Evolutionary conservation across 2,329 filamentous ascomycete genomes (phyloP).

Genomic region (Periconia sp.): DNA sequence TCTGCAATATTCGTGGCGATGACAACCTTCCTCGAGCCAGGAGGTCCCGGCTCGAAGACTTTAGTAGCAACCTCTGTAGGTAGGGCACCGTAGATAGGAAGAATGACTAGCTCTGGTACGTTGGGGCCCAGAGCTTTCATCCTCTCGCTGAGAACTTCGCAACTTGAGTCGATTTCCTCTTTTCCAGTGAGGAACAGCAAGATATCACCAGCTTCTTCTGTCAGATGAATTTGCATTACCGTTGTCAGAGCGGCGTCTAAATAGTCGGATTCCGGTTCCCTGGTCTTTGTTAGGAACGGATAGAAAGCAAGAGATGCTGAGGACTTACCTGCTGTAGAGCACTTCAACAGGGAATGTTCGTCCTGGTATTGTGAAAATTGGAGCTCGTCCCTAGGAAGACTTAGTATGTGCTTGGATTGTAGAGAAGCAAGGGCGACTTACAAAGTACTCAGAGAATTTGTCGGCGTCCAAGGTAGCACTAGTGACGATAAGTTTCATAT

Average conservation of each 20-base stretch:
- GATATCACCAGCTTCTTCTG: slow-evolving; percentile 90
- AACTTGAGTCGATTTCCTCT: slow-evolving; percentile 95
- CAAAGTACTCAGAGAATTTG: slow-evolving; percentile 96
- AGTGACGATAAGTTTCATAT: slow-evolving; percentile 99
- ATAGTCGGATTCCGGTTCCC: slow-evolving; percentile 95
- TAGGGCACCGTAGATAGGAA: slow-evolving; percentile 95
- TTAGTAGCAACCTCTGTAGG: slow-evolving; percentile 91
- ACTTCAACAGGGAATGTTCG: slow-evolving; percentile 95
- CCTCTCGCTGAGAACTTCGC: slow-evolving; percentile 89
- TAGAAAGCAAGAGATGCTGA: no score
- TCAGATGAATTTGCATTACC: slow-evolving; percentile 97
- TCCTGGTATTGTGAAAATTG: slow-evolving; percentile 94
- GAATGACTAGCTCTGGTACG: slow-evolving; percentile 88
- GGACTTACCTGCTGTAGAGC: no score
- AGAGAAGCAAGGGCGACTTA: slow-evolving; percentile 94
- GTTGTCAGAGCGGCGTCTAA: slow-evolving; percentile 92
- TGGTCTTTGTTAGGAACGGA: no score
- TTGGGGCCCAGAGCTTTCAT: slow-evolving; percentile 94
- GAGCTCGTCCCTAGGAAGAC: no score
- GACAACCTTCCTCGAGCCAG: slow-evolving; percentile 87
- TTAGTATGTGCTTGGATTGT: no score
- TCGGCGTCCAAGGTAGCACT: slow-evolving; percentile 97
- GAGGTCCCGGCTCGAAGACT: slow-evolving; percentile 92
- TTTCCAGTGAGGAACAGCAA: slow-evolving; percentile 96
- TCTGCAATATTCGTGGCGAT: slow-evolving; percentile 99